phyloP scores from a whole-genome alignment of 192 early-diverging fungal genomes.

The Backusella parvicylindrica region DNA sequence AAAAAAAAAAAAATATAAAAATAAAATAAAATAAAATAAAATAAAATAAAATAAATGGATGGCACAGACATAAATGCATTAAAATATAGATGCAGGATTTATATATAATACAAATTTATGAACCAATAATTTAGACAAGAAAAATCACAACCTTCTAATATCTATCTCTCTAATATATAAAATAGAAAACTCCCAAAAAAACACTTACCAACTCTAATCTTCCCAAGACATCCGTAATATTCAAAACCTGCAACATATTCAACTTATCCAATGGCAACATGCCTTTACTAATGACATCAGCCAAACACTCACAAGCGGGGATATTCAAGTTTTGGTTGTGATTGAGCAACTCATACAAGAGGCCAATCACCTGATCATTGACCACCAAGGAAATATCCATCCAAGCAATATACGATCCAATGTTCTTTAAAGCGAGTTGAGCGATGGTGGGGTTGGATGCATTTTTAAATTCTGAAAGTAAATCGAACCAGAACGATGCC shows the following conservation, averaged over 20 bases:
- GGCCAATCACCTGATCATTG: slow-evolving; percentile 72
- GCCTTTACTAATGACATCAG: slow-evolving; percentile 84
- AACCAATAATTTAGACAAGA: too few relatives aligned
- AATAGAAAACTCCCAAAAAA: too few relatives aligned
- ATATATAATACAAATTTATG: too few relatives aligned
- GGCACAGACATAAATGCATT: not conserved
- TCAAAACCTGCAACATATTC: slow-evolving; percentile 73
- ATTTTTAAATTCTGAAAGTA: slow-evolving; percentile 60
- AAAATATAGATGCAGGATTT: too few relatives aligned
- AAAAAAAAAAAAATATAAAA: not conserved
- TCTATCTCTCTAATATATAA: too few relatives aligned
- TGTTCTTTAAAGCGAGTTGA: slow-evolving; percentile 60
- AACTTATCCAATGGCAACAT: slow-evolving; percentile 92
- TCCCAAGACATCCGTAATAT: slow-evolving; percentile 48
- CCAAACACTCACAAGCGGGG: slow-evolving; percentile 79
- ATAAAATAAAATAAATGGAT: slow-evolving; percentile 11
- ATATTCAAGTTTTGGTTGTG: slow-evolving; percentile 54
- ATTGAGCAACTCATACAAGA: slow-evolving; percentile 72
- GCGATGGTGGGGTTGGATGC: slow-evolving; percentile 60
- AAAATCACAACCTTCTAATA: too few relatives aligned
- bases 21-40: not conserved
- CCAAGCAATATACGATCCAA: slow-evolving; percentile 93
- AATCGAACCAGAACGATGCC: slow-evolving; percentile 70
- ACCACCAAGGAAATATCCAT: slow-evolving; percentile 91
- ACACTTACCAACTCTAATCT: slow-evolving; percentile 42